Evolutionary conservation across 176 grass and related monocot genomes (phyloP), one percentile per base, ranked within the genome.

Genomic region (Aegilops tauschii): DNA sequence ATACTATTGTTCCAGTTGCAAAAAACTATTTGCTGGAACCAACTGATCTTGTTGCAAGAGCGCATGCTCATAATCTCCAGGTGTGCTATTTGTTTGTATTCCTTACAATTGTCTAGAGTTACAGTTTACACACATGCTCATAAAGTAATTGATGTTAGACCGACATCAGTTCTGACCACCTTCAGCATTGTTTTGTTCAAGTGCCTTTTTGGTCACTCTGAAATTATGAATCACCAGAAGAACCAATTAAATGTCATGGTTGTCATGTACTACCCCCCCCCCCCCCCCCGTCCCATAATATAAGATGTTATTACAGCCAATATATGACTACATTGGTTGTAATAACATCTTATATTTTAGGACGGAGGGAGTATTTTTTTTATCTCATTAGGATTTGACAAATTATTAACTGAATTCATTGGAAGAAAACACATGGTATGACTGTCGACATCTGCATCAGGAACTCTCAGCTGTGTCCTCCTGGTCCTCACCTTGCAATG

Each of bases 41-140:
- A 66, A 90, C 80, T 82, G 97, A 99, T 89, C 92, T 99, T 85
- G 92, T 96, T 85, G 92, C 92, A 58, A 92, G 82, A 85, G 97
- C 97, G 34, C 94, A 96, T 94, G 94, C 90, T 69, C 90, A 96
- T 92, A 88, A 99, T 90, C 97, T 99, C 21, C 94, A 99, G 90
- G 97, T 96, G 69, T 59, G 37, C 4, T 89, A 12, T 69, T 81
- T 78, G 3, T 83, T 70, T 69, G 3, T 30, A 32, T 83, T 29
- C 82, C 59, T 61, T 77, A 77, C 69, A 50, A 20, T 61, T 58
- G 65, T 79, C 42, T 73, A 14, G 35, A 82, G 4, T 65, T 39
- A 8, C 23, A 28, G 4, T 80, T 81, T 69, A 21, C 54, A 80
- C 52, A 32, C 34, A 78, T 32, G 74, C 9, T 80, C 31, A 13